Conservation (phyloP, 1,284 basidiomycete species). For the Austroboletus olivaceoglutinosus region DNA sequence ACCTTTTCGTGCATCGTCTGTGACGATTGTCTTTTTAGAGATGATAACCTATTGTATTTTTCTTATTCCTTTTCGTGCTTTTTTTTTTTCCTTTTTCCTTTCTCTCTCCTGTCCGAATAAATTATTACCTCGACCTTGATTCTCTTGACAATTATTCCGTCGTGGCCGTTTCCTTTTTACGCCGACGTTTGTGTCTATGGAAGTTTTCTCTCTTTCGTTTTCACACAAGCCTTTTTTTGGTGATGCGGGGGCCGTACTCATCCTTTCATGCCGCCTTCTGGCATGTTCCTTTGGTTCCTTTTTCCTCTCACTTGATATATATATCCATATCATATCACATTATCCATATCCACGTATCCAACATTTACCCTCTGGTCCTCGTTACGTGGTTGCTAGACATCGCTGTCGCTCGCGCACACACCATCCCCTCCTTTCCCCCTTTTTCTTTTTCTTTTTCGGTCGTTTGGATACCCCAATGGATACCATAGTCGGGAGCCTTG, state of each 20-base stretch:
- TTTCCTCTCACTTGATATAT: too few species aligned
- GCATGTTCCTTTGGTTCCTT: too few species aligned
- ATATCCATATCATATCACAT: neutral
- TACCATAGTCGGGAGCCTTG: slow-evolving; percentile 6
- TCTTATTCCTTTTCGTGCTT: neutral
- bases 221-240: neutral
- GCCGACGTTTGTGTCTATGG: slow-evolving; percentile 1
- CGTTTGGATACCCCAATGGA: slow-evolving; percentile 24
- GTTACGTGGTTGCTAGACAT: neutral
- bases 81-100: neutral
- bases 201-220: neutral
- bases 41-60: neutral
- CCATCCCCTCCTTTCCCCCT: neutral
- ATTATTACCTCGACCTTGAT: slow-evolving; percentile 19
- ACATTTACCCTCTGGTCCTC: neutral
- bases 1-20: slow-evolving; percentile 3
- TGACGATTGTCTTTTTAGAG: slow-evolving; percentile 6
- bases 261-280: neutral
- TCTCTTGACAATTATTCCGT: neutral
- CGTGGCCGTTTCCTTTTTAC: neutral
- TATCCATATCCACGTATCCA: neutral
- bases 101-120: neutral
- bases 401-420: neutral
- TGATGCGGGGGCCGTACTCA: neutral
- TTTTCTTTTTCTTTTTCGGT: neutral